phyloP scores from a whole-genome alignment of 2,329 filamentous ascomycete species.

The Purpureocillium lavendulum region DNA sequence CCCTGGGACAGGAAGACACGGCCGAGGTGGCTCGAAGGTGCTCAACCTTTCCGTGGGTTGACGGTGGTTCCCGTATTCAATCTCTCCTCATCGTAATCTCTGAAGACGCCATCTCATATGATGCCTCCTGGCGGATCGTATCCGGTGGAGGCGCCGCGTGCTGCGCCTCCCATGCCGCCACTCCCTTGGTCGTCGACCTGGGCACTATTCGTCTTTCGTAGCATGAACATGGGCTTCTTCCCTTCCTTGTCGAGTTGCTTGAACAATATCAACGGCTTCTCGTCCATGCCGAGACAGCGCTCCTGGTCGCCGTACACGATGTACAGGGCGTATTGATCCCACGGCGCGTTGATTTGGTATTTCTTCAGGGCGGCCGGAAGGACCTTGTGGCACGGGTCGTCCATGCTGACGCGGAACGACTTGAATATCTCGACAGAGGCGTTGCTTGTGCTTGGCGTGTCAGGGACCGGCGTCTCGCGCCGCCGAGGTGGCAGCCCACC shows the following conservation, averaged over 20 bases:
- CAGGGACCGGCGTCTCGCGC: constrained; percentile 53
- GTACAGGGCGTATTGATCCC: constrained; percentile 94
- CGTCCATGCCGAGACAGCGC: constrained; percentile 81
- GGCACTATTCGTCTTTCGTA: constrained; percentile 58
- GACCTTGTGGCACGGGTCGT: constrained; percentile 96
- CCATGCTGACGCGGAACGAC: constrained; percentile 94
- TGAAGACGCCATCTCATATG: constrained; percentile 29
- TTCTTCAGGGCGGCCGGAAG: constrained; percentile 92
- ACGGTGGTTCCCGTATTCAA: too few relatives aligned
- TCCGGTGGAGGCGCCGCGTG: constrained; percentile 33
- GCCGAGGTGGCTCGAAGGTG: too few relatives aligned
- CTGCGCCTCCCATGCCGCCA: constrained; percentile 38
- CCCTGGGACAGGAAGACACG: too few relatives aligned
- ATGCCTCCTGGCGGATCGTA: constrained; percentile 55
- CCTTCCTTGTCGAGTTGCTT: constrained; percentile 97
- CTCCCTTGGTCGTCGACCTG: constrained; percentile 45
- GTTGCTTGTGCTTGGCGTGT: constrained; percentile 48
- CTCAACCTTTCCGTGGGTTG: too few relatives aligned
- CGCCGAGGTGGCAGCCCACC: constrained; percentile 39
- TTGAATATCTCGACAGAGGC: constrained; percentile 93
- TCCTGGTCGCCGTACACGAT: constrained; percentile 99
- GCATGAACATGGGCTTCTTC: constrained; percentile 99
- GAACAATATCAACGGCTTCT: constrained; percentile 91
- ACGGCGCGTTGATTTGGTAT: constrained; percentile 96
- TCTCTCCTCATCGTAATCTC: too few relatives aligned